Evolutionary conservation across 73 alveolate genomes (phyloP), one percentile per base, ranked within the genome.

Genomic region (Paramecium pentaurelia): DNA sequence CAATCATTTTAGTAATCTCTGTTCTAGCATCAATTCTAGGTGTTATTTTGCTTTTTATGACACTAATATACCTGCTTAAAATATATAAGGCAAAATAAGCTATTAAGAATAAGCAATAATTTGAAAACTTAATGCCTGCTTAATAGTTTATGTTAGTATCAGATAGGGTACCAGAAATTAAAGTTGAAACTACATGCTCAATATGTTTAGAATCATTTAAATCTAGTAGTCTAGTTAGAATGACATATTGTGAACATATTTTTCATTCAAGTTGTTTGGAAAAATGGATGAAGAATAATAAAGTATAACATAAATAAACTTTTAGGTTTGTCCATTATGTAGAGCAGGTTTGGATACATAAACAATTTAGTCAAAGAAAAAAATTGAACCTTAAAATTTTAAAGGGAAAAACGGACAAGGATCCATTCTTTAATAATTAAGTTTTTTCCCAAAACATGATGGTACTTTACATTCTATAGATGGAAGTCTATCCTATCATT

Each of bases 221-320:
- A 60, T 68, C 30, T 25, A 40, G 71, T 37, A 45, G 51, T 28
- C 38, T 64, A 0, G 58, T 87, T 64, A 73, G 88, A 14, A 49
- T 77, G 51, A 87, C 93, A 4, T 64, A 59, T 25, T 87, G 93
- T 44, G 60, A 64, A 42, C 93, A 87, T 42, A 71, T 87, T 14
- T 87, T 87, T 37, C 93, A 87, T 18, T 60, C 77, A 9, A 59
- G 34, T 5, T 87, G 93, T 18, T 54, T 87, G 2, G 49, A 73
- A 32, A 40, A 8, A 18, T 87, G 93, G 93, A 59, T 87, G 64
- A 87, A 64, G 20, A 87, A 86, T 22, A 86, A 86, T 86, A 73
- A 86, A 86, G 93, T 83, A 83, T 4, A 18, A 7, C 9, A 18
- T 44, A 3, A 1, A 27, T 64, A 11, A 11, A 37, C 14, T 73